A percentile compares a stretch with the other conserved stretches of the same genome.
These are phyloP conservation scores for Haplosporangium sp. DNA, from an alignment of 371 early-diverging fungal species.

Conservation along the genomic window DNA sequence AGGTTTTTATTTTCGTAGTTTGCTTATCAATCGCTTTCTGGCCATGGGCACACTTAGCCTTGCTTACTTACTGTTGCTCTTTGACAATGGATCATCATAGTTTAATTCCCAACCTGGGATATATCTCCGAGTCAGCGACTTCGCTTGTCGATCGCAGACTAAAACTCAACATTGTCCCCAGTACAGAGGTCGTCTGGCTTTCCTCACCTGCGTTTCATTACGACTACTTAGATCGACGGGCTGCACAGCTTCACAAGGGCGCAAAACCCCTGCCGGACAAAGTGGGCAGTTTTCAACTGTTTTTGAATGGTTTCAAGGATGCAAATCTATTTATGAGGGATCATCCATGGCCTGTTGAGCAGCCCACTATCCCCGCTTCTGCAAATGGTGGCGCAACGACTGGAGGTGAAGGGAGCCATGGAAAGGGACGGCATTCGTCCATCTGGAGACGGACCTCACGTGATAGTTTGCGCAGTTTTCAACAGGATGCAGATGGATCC, in stretches of 20 bases:
- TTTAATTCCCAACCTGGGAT: slow-evolving; percentile 90
- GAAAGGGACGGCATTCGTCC: slow-evolving; percentile 13
- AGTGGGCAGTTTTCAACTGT: slow-evolving; percentile 89
- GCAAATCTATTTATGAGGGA: slow-evolving; percentile 82
- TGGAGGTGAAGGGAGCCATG: slow-evolving; percentile 4
- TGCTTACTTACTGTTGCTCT: too few species aligned
- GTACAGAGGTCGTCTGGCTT: slow-evolving; percentile 83
- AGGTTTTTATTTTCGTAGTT: too few species aligned
- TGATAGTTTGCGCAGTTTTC: slow-evolving; percentile 12
- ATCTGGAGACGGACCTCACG: slow-evolving; percentile 13
- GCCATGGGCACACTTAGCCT: too few species aligned
- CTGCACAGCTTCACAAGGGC: slow-evolving; percentile 53
- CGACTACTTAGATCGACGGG: slow-evolving; percentile 64
- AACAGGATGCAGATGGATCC: slow-evolving; percentile 22
- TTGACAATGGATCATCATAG: slow-evolving; percentile 18
- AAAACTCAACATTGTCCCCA: slow-evolving; percentile 83
- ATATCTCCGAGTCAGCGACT: slow-evolving; percentile 89
- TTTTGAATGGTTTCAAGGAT: slow-evolving; percentile 84
- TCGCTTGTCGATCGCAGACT: slow-evolving; percentile 82
- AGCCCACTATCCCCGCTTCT: background rate
- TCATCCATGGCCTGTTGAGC: slow-evolving; percentile 64
- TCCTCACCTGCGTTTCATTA: slow-evolving; percentile 86
- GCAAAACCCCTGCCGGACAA: slow-evolving; percentile 74
- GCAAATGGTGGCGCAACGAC: background rate
- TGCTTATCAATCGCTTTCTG: too few species aligned